These are phyloP conservation scores for Penicillium expansum DNA, from an alignment of 2,329 filamentous ascomycete genomes.

Conservation along the genomic window DNA sequence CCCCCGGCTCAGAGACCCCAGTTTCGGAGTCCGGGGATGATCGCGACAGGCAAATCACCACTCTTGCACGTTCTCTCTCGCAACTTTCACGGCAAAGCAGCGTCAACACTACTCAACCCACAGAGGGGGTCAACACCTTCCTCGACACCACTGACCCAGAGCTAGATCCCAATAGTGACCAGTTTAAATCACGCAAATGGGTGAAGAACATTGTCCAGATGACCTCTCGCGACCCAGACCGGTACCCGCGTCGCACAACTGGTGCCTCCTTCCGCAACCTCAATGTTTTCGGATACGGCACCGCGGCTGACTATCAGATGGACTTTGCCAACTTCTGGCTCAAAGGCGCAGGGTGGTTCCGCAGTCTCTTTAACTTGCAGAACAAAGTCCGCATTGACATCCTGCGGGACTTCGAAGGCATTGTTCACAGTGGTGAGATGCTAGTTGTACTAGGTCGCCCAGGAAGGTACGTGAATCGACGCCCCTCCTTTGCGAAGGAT, in stretches of 20 bases:
- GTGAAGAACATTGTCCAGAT: slow-evolving; percentile 41
- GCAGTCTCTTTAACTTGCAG: slow-evolving; percentile 29
- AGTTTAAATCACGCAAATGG: slow-evolving; percentile 47
- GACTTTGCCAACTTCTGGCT: slow-evolving; percentile 45
- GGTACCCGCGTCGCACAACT: slow-evolving; percentile 33
- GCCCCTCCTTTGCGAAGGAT: neutral
- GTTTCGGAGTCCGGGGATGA: slow-evolving; percentile 22
- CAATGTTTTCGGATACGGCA: slow-evolving; percentile 45
- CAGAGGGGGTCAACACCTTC: slow-evolving; percentile 36
- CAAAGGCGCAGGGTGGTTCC: slow-evolving; percentile 32
- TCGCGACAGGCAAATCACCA: slow-evolving; percentile 26
- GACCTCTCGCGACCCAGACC: slow-evolving; percentile 31
- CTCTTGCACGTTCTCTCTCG: slow-evolving; percentile 33
- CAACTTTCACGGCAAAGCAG: slow-evolving; percentile 28
- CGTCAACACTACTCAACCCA: neutral
- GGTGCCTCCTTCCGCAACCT: slow-evolving; percentile 47
- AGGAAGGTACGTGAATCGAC: slow-evolving; percentile 36
- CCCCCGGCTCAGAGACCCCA: neutral
- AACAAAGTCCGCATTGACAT: slow-evolving; percentile 54
- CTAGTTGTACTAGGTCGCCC: slow-evolving; percentile 53
- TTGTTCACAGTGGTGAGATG: slow-evolving; percentile 57
- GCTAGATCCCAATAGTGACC: slow-evolving; percentile 42
- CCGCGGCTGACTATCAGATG: slow-evolving; percentile 46
- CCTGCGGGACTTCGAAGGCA: slow-evolving; percentile 60
- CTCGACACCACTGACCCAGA: slow-evolving; percentile 34